These are phyloP conservation scores for Fusarium nodosum DNA, from an alignment of 2,329 filamentous ascomycete species.

Conservation along the genomic window DNA sequence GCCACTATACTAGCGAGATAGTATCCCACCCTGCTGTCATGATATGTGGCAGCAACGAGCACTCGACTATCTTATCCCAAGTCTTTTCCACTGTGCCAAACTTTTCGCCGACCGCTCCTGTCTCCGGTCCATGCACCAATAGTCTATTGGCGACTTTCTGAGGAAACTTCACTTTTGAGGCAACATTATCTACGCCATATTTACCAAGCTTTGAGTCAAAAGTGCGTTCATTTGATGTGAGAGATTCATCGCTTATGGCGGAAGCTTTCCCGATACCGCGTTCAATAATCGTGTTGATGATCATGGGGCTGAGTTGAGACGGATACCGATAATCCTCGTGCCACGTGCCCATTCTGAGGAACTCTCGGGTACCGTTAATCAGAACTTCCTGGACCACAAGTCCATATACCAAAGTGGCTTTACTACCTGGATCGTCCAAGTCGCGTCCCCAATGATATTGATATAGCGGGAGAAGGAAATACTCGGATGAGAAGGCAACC, in stretches of 20 bases:
- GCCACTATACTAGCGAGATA: not conserved
- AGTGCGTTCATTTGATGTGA: fast-evolving
- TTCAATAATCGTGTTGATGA: not conserved
- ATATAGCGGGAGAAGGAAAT: not conserved
- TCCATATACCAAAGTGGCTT: not conserved
- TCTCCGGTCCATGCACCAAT: fast-evolving
- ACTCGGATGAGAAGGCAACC: fast-evolving
- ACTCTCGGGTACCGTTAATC: fast-evolving
- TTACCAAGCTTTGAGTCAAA: fast-evolving
- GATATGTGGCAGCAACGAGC: not conserved
- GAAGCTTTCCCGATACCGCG: fast-evolving
- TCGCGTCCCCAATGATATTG: not conserved
- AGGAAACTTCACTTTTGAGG: not conserved
- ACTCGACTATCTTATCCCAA: not conserved
- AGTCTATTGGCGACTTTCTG: fast-evolving
- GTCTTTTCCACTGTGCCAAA: fast-evolving
- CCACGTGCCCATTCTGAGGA: not conserved
- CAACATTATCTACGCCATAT: not conserved
- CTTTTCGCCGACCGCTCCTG: fast-evolving
- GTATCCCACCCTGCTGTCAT: not conserved
- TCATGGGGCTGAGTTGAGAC: not conserved
- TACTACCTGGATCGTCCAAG: not conserved
- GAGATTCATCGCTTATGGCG: fast-evolving
- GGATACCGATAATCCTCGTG: fast-evolving
- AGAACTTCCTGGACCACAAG: not conserved